phyloP scores from a whole-genome alignment of 441 rosid species.

The Dalechampia spathulata region DNA sequence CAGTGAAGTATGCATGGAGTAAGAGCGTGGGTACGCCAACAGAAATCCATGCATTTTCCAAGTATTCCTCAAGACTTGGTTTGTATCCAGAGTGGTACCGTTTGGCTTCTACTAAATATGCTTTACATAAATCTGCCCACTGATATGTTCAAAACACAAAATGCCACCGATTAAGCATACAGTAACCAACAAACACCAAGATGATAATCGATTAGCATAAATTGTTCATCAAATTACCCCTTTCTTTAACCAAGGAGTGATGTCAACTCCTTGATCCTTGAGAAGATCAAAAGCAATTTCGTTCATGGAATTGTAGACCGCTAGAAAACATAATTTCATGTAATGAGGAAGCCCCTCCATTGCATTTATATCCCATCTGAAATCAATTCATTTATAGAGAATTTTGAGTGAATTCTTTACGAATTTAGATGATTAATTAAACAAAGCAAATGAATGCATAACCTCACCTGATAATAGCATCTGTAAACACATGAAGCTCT shows the following conservation, averaged over 20 bases:
- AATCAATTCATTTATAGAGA: not conserved
- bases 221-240: too few relatives aligned
- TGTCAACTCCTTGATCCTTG: not conserved
- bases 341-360: not conserved
- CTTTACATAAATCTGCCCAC: slow-evolving; percentile 12
- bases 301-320: not conserved
- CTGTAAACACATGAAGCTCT: slow-evolving; percentile 4
- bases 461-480: slow-evolving; percentile 3
- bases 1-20: not conserved
- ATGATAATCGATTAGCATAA: too few relatives aligned
- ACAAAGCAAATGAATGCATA: not conserved
- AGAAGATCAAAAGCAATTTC: not conserved
- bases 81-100: slow-evolving; percentile 7
- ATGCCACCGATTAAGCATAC: too few relatives aligned
- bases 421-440: not conserved
- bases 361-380: not conserved
- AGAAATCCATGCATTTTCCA: slow-evolving; percentile 6
- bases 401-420: not conserved
- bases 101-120: slow-evolving; percentile 9
- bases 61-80: slow-evolving; percentile 5
- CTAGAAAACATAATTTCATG: not conserved
- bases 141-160: too few relatives aligned
- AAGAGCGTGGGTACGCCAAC: not conserved
- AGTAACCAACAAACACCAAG: too few relatives aligned
- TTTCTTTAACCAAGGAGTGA: not conserved